Base-by-base conservation (phyloP, 2,329 filamentous ascomycete species). In the Aureobasidium sp. region DNA sequence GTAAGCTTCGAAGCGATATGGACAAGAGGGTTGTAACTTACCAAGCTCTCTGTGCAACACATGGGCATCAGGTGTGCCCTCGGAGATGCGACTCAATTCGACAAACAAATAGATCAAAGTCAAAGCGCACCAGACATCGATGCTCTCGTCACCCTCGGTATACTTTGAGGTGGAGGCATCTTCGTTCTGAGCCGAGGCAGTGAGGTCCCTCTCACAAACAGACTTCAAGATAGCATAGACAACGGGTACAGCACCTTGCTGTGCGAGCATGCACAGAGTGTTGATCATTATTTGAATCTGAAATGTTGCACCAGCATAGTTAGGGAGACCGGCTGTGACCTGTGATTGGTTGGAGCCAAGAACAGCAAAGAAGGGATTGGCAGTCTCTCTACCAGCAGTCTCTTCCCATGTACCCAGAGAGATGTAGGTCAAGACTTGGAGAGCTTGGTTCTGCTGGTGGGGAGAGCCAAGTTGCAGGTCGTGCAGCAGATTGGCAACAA, bases 361-460 rank as follows among this genome's bases (percentile, higher is more conserved):
- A 19, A 64, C 51, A 17, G 47, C 40, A n/a, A 45, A 40, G 46
- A 59, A 62, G n/a, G 61, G 61, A 31, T 57, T 47, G 3, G 49
- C 47, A 7, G 53, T 54, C 5, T 40, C 21, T 27, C 69, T 60
- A 7, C 78, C 77, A 50, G 78, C 77, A 57, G 74, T 80, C 66
- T 80, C 77, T 51, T 78, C 71, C 77, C 78, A 80, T 37, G 75
- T 75, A 0, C 78, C 78, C 23, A 80, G 69, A 23, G 73, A 70
- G 51, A 80, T 65, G 63, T 80, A 79, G 9, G 74, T 71, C 67
- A 80, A 64, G 4, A 75, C 72, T 67, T 77, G 76, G 6, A 79
- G 60, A n/a, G 67, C 67, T 55, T 64, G 67, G 66, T 71, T 72
- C 51, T 75, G 62, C 60, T 67, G 64, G 57, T 65, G 63, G 2